Conservation (phyloP, 2,329 filamentous ascomycete species). For the Nemania sp. region DNA sequence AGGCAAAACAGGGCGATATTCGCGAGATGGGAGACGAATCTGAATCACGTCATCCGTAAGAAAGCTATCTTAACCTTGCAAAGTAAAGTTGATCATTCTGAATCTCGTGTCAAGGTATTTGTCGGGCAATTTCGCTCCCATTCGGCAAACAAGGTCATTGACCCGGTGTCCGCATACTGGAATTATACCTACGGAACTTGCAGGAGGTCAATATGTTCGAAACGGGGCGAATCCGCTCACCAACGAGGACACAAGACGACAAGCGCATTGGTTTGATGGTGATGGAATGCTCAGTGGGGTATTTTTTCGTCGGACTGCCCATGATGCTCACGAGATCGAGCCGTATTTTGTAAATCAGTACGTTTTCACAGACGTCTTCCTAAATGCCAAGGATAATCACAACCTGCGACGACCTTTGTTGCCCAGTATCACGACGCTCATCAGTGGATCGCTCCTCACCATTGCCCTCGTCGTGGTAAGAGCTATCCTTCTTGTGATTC, state of each 20-base stretch:
- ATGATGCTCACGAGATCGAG: slow-evolving; percentile 47
- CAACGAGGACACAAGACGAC: slow-evolving; percentile 63
- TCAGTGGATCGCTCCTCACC: slow-evolving; percentile 58
- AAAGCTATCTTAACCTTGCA: not conserved
- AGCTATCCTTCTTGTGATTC: slow-evolving; percentile 59
- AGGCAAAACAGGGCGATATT: not conserved
- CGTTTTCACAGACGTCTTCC: slow-evolving; percentile 68
- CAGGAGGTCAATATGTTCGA: slow-evolving; percentile 71
- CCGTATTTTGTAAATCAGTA: slow-evolving; percentile 73
- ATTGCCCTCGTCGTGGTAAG: slow-evolving; percentile 59
- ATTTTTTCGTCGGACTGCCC: slow-evolving; percentile 53
- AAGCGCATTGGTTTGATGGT: slow-evolving; percentile 76
- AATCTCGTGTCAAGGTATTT: slow-evolving; percentile 53
- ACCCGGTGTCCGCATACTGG: slow-evolving; percentile 63
- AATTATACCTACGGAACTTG: slow-evolving; percentile 65
- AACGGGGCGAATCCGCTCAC: slow-evolving; percentile 72
- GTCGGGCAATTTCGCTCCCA: slow-evolving; percentile 71
- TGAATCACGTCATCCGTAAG: slow-evolving; percentile 38
- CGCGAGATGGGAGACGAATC: slow-evolving; percentile 28
- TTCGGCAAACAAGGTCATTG: slow-evolving; percentile 58
- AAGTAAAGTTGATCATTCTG: not conserved
- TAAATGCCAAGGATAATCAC: slow-evolving; percentile 55
- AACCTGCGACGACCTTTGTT: slow-evolving; percentile 61
- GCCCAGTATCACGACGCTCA: slow-evolving; percentile 69
- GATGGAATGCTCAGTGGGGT: slow-evolving; percentile 76